Percentiles rank a stretch among this genome's conserved stretches.
Evolutionary conservation across 306 rosid genomes (phyloP).

Genomic region (Ziziphus jujuba): DNA sequence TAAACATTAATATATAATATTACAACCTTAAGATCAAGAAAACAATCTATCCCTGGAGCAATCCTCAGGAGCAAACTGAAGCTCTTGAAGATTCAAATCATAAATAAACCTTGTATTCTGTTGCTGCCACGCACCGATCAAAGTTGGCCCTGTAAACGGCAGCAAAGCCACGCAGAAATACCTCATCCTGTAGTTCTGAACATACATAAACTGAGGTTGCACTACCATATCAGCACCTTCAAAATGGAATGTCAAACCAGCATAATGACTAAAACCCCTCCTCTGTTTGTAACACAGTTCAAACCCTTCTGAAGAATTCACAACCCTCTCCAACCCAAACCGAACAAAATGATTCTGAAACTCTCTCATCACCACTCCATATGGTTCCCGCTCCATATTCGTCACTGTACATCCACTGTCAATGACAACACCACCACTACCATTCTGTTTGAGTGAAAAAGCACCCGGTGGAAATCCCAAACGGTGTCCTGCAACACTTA

Average conservation of each 20-base stretch:
- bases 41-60: background rate
- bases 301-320: background rate
- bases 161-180: slow-evolving; percentile 23
- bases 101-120: slow-evolving; percentile 12
- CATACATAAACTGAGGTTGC: background rate
- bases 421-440: slow-evolving; percentile 16
- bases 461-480: slow-evolving; percentile 6
- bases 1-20: no score
- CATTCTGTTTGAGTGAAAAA: background rate
- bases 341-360: slow-evolving; percentile 4
- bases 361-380: slow-evolving; percentile 4
- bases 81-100: slow-evolving; percentile 5
- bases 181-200: background rate
- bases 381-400: background rate
- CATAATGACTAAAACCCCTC: background rate
- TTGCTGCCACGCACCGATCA: slow-evolving; percentile 31
- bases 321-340: background rate
- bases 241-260: slow-evolving; percentile 19
- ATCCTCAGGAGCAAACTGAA: slow-evolving; percentile 8
- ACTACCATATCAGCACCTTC: slow-evolving; percentile 17
- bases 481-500: slow-evolving; percentile 1
- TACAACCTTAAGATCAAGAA: no score
- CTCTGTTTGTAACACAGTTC: slow-evolving; percentile 12
- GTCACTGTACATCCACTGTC: slow-evolving; percentile 19
- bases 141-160: background rate